These are phyloP conservation scores for Solioccasus polychromus DNA, from an alignment of 768 basidiomycete genomes.

Conservation along the genomic window DNA sequence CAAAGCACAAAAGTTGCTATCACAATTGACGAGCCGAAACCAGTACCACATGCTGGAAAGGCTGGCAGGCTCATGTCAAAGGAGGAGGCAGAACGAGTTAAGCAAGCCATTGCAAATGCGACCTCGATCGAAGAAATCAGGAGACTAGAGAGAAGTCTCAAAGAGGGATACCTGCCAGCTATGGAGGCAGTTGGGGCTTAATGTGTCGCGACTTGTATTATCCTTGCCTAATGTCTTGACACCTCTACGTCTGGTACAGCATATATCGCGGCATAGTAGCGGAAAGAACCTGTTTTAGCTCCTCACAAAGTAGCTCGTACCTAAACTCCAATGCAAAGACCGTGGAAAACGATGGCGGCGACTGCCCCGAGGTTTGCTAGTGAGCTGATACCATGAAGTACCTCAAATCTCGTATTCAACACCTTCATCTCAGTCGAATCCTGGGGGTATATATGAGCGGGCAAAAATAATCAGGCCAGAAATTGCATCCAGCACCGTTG, in stretches of 20 bases:
- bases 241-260: background rate
- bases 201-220: conserved; percentile 37
- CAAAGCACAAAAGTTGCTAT: conserved; percentile 58
- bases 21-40: conserved; percentile 78
- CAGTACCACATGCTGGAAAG: conserved; percentile 51
- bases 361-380: conserved; percentile 62
- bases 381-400: conserved; percentile 67
- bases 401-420: conserved; percentile 62
- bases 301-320: conserved; percentile 32
- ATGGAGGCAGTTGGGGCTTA: conserved; percentile 77
- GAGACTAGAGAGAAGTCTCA: conserved; percentile 74
- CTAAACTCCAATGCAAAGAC: conserved; percentile 61
- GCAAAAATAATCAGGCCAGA: conserved; percentile 3
- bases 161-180: conserved; percentile 81
- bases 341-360: conserved; percentile 62
- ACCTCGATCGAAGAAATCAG: conserved; percentile 88
- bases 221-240: conserved; percentile 19
- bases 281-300: too few species aligned
- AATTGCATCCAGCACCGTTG: conserved; percentile 51
- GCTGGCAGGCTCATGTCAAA: conserved; percentile 88
- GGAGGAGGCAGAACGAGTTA: conserved; percentile 86
- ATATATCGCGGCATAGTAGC: background rate
- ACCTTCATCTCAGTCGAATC: conserved; percentile 68
- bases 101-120: conserved; percentile 85
- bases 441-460: conserved; percentile 33